Percentiles rank a stretch among this genome's conserved stretches.
Conservation (phyloP, 2,329 filamentous ascomycete genomes). For the Claviceps fusiformis region DNA sequence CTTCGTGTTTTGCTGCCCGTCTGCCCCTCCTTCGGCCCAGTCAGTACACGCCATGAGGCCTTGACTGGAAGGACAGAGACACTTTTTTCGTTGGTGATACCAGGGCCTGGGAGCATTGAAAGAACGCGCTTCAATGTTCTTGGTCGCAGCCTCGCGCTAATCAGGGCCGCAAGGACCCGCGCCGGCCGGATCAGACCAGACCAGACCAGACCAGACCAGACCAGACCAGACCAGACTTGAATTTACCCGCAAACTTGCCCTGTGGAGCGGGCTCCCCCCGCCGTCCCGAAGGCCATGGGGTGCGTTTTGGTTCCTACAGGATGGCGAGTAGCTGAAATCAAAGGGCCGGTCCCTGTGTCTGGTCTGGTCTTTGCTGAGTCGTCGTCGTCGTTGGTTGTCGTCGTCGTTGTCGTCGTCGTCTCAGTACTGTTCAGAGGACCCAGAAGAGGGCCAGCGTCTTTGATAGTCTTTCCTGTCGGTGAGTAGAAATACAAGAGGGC, state of each 20-base stretch:
- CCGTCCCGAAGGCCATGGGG: constrained; percentile 1
- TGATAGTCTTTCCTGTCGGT: neutral
- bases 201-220: neutral
- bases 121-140: neutral
- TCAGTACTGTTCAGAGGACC: too few relatives aligned
- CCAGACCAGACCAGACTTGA: too few relatives aligned
- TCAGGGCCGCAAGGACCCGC: too few relatives aligned
- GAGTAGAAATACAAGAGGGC: constrained; percentile 9
- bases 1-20: too few relatives aligned
- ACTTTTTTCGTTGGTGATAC: neutral
- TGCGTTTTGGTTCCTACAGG: constrained; percentile 5
- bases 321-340: constrained; percentile 5
- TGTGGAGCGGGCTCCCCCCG: neutral
- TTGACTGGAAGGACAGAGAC: too few relatives aligned
- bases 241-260: neutral
- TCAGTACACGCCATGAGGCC: too few relatives aligned
- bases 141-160: neutral
- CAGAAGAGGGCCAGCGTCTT: neutral
- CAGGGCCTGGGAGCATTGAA: neutral
- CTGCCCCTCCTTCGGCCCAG: too few relatives aligned
- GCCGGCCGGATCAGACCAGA: too few relatives aligned
- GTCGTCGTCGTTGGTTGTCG: neutral
- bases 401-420: neutral
- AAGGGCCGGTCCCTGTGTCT: neutral
- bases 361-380: neutral